Conservation (phyloP, 78 protist genomes). For the Dictyostelium brefeldianum region DNA sequence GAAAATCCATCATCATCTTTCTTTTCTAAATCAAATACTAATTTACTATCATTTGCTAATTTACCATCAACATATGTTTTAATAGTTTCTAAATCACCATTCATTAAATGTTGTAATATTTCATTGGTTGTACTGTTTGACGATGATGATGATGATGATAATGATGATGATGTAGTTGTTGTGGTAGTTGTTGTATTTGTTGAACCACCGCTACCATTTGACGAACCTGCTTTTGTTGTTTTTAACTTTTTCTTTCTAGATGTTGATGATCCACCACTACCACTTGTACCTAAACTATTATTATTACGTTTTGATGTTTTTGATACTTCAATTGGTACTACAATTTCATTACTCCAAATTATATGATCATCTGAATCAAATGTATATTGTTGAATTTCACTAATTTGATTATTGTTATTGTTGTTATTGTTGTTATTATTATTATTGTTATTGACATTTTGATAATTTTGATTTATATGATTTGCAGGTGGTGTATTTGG, state of each 20-base stretch:
- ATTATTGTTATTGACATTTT: background rate
- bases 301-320: background rate
- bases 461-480: background rate
- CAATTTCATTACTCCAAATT: conserved; percentile 64
- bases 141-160: background rate
- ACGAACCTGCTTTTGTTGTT: background rate
- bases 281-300: background rate
- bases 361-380: conserved; percentile 56
- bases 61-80: conserved; percentile 30
- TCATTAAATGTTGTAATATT: conserved; percentile 30
- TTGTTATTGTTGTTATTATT: conserved; percentile 10
- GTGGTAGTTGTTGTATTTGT: no score
- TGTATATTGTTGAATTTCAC: conserved; percentile 5
- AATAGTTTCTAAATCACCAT: conserved; percentile 45
- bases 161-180: background rate
- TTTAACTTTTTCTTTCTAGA: conserved; percentile 20
- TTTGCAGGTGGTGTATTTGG: conserved; percentile 2
- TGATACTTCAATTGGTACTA: conserved; percentile 37
- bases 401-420: background rate
- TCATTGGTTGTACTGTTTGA: background rate
- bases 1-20: conserved; percentile 70
- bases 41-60: background rate
- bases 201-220: background rate
- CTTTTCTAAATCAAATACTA: conserved; percentile 53
- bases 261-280: background rate